phyloP scores from a whole-genome alignment of 345 rosid species.

The Corchorus olitorius region DNA sequence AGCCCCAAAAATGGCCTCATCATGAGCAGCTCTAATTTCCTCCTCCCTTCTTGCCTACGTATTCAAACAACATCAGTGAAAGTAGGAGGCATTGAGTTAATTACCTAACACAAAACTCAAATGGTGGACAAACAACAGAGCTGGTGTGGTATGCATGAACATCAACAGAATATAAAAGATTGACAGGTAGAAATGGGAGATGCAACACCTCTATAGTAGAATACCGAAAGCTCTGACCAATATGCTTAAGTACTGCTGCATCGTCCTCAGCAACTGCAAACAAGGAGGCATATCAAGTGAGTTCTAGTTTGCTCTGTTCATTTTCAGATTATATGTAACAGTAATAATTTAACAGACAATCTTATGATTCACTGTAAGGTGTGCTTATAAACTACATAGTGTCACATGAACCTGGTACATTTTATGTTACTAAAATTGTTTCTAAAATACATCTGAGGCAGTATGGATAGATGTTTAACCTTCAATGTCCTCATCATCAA shows the following conservation, averaged over 20 bases:
- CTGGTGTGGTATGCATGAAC: neutral
- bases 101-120: neutral
- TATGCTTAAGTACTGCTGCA: slow-evolving; percentile 71
- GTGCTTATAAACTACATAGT: neutral
- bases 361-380: neutral
- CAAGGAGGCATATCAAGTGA: neutral
- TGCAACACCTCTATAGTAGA: slow-evolving; percentile 70
- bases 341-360: neutral
- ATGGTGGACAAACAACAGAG: neutral
- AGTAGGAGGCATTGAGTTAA: neutral
- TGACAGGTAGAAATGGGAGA: neutral
- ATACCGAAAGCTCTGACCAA: slow-evolving; percentile 86
- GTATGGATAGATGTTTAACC: slow-evolving; percentile 38
- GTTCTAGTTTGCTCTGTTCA: neutral
- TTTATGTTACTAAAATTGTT: neutral
- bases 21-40: slow-evolving; percentile 73
- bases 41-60: slow-evolving; percentile 78
- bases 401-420: neutral
- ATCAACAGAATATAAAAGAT: slow-evolving; percentile 4
- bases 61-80: neutral
- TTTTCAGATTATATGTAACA: neutral
- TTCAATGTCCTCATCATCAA: slow-evolving; percentile 88
- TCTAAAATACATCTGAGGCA: neutral
- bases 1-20: slow-evolving; percentile 93
- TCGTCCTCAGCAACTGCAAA: slow-evolving; percentile 83